phyloP scores from a whole-genome alignment of 768 basidiomycete species.

The Porphyrellus cyaneotinctus region DNA sequence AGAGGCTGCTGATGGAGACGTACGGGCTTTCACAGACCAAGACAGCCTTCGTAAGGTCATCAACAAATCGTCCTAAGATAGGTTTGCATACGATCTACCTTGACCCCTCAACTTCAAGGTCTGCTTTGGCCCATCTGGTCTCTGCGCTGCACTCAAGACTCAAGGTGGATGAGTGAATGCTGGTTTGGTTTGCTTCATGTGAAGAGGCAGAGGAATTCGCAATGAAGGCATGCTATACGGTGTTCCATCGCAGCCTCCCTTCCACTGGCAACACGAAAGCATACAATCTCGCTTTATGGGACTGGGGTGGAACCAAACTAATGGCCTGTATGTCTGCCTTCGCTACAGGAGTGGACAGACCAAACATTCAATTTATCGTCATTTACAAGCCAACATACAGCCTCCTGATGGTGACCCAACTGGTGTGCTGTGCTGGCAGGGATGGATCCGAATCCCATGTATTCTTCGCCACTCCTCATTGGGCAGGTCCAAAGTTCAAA shows the following conservation, averaged over 20 bases:
- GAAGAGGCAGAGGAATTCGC: not conserved
- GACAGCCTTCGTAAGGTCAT: not conserved
- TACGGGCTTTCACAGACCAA: not conserved
- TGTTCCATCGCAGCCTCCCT: not conserved
- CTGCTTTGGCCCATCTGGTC: not conserved
- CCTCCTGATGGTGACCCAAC: not conserved
- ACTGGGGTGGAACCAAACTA: not conserved
- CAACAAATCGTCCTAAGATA: not conserved
- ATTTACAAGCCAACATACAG: not conserved
- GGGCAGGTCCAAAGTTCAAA: not conserved
- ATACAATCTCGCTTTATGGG: constrained; percentile 2
- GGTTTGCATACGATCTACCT: constrained; percentile 1
- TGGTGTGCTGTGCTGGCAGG: constrained; percentile 5
- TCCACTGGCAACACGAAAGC: not conserved
- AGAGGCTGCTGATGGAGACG: not conserved
- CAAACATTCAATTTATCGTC: not conserved
- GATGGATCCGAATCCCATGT: constrained; percentile 1
- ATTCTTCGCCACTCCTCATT: not conserved
- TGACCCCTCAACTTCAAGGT: not conserved
- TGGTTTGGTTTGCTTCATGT: not conserved
- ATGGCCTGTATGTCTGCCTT: constrained; percentile 9
- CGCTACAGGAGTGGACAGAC: constrained; percentile 3
- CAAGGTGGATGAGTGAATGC: not conserved
- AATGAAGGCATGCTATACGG: not conserved
- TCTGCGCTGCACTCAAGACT: not conserved